Evolutionary conservation across 1,284 basidiomycete genomes (phyloP).

Genomic region (Marasmius fiardii): DNA sequence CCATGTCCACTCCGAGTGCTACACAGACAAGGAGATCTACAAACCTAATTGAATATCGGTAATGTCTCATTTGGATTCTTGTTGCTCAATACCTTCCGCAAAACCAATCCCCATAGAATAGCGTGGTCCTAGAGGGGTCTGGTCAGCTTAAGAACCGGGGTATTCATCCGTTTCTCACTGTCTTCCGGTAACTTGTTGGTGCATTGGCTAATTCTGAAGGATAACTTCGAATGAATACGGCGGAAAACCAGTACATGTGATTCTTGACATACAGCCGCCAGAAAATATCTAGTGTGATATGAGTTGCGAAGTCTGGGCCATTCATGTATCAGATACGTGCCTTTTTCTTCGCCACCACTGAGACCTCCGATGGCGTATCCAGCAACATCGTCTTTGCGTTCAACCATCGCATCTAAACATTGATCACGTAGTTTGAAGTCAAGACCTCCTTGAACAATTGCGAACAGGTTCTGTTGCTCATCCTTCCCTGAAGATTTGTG

Average conservation of each 20-base stretch:
- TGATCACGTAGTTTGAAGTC: constrained; percentile 63
- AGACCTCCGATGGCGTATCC: constrained; percentile 85
- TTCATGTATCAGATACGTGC: constrained; percentile 30
- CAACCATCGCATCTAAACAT: constrained; percentile 79
- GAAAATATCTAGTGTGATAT: constrained; percentile 56
- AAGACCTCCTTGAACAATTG: constrained; percentile 84
- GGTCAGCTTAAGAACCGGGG: constrained; percentile 1
- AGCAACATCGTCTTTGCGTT: constrained; percentile 64
- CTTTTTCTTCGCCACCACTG: constrained; percentile 86
- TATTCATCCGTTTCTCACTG: constrained; percentile 39
- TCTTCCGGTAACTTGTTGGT: constrained; percentile 70
- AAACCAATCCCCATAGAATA: constrained; percentile 90
- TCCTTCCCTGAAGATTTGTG: constrained; percentile 66
- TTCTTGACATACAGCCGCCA: constrained; percentile 68
- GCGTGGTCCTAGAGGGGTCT: constrained; percentile 55
- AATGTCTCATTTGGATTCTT: background rate
- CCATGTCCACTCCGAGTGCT: constrained; percentile 88
- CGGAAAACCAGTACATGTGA: background rate
- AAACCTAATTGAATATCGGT: background rate
- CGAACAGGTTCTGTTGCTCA: constrained; percentile 75
- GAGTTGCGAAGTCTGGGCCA: constrained; percentile 4
- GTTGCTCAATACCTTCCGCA: constrained; percentile 64
- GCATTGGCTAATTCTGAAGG: constrained; percentile 72
- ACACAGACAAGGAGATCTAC: constrained; percentile 82
- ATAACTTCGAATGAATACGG: background rate